A percentile compares a stretch with the other conserved stretches of the same genome.
phyloP scores from a whole-genome alignment of 2,329 filamentous ascomycete species.

The Paramyrothecium sp. region DNA sequence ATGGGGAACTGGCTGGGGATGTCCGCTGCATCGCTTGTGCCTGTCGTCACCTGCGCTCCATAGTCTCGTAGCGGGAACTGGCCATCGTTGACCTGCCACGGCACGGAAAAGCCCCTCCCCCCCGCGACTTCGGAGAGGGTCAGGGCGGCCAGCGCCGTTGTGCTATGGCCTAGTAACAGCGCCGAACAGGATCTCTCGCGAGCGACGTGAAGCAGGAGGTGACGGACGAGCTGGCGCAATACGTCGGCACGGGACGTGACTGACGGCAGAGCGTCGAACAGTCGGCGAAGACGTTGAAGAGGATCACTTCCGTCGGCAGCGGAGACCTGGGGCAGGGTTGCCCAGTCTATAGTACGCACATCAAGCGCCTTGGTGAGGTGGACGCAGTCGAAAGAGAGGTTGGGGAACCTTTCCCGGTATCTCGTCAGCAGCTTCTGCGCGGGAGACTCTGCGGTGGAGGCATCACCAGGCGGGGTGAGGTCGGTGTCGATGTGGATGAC shows the following conservation, averaged over 20 bases:
- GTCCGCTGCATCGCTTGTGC: conserved; percentile 14
- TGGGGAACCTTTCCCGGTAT: conserved; percentile 62
- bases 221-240: conserved; percentile 65
- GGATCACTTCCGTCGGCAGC: conserved; percentile 17
- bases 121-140: conserved; percentile 87
- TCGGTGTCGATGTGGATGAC: conserved; percentile 55
- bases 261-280: conserved; percentile 65
- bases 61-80: conserved; percentile 35
- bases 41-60: conserved; percentile 2
- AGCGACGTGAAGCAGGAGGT: conserved; percentile 68
- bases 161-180: conserved; percentile 81
- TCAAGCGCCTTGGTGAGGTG: conserved; percentile 63
- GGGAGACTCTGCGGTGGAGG: conserved; percentile 15
- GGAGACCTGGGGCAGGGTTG: conserved; percentile 32
- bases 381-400: conserved; percentile 60
- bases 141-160: conserved; percentile 82
- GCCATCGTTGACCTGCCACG: conserved; percentile 81
- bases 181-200: conserved; percentile 60
- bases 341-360: conserved; percentile 53
- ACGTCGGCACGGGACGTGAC: conserved; percentile 76
- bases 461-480: conserved; percentile 16
- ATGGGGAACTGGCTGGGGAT: conserved; percentile 38
- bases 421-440: conserved; percentile 47
- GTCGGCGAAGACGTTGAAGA: conserved; percentile 45
- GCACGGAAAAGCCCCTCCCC: conserved; percentile 79